Conservation (phyloP, 495 filamentous ascomycete genomes). For the Penicillium simplicissimum region DNA sequence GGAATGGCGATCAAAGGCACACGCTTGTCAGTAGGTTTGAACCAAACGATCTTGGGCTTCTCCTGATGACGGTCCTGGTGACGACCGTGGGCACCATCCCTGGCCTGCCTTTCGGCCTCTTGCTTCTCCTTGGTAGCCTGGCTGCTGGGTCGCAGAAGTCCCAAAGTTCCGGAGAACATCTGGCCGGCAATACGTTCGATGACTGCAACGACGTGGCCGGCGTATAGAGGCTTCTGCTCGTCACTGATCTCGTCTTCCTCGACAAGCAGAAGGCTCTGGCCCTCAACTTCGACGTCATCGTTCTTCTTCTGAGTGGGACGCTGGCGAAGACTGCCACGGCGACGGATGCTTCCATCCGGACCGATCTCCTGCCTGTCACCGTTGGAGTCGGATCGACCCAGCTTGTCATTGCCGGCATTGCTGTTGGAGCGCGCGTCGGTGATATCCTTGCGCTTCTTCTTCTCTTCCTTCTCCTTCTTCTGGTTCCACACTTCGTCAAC, state of each 20-base stretch:
- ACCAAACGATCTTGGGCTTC: slow-evolving; percentile 99
- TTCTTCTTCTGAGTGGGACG: slow-evolving; percentile 99
- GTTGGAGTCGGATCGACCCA: slow-evolving; percentile 64
- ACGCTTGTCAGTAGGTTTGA: slow-evolving; percentile 98
- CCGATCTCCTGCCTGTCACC: slow-evolving; percentile 63
- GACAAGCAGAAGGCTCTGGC: slow-evolving; percentile 92
- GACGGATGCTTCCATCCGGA: slow-evolving; percentile 77
- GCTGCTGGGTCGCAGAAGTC: slow-evolving; percentile 90
- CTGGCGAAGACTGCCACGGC: slow-evolving; percentile 91
- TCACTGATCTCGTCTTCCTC: slow-evolving; percentile 99
- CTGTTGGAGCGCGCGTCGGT: slow-evolving; percentile 80
- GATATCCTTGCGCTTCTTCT: slow-evolving; percentile 99
- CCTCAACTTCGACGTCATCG: slow-evolving; percentile 98
- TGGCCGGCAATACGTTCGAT: slow-evolving; percentile 96
- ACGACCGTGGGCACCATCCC: slow-evolving; percentile 77
- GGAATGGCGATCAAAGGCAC: slow-evolving; percentile 97
- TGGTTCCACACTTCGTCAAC: slow-evolving; percentile 98
- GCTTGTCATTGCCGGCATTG: slow-evolving; percentile 68
- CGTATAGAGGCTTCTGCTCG: slow-evolving; percentile 95
- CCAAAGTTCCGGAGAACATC: slow-evolving; percentile 98
- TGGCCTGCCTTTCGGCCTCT: slow-evolving; percentile 89
- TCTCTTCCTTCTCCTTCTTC: slow-evolving; percentile 98
- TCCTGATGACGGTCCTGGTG: slow-evolving; percentile 86
- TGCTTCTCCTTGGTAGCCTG: slow-evolving; percentile 99
- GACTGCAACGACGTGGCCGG: slow-evolving; percentile 94